Conservation (phyloP, 768 basidiomycete genomes). For the Lactarius tabidus region DNA sequence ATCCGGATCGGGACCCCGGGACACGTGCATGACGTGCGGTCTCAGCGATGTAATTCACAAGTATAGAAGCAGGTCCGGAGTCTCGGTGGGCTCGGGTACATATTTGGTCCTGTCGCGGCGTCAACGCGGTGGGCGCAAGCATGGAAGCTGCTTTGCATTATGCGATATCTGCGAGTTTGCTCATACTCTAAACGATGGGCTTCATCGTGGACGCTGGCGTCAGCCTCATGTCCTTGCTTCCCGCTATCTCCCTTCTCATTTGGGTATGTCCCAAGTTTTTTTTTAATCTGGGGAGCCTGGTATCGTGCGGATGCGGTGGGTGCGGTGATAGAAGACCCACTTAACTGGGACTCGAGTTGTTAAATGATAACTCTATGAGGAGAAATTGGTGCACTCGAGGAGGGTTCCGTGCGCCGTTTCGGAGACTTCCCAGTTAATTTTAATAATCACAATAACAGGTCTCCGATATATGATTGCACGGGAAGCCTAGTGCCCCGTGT, state of each 20-base stretch:
- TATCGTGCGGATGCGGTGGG: neutral
- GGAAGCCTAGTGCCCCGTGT: neutral
- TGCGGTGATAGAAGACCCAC: conserved; percentile 22
- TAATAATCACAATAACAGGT: neutral
- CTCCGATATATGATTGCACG: neutral
- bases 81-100: conserved; percentile 4
- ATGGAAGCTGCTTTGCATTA: conserved; percentile 1
- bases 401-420: conserved; percentile 12
- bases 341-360: neutral
- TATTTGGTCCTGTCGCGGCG: conserved; percentile 17
- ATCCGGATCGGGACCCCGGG: conserved; percentile 3
- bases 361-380: conserved; percentile 6
- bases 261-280: neutral
- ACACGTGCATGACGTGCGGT: neutral
- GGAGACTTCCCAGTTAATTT: conserved; percentile 14
- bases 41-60: neutral
- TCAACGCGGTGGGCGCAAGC: conserved; percentile 3
- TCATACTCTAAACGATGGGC: neutral
- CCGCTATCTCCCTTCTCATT: conserved; percentile 9
- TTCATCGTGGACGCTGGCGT: conserved; percentile 1
- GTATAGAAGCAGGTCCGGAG: conserved; percentile 11
- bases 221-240: conserved; percentile 11
- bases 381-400: neutral
- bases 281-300: neutral
- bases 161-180: neutral